Evolutionary conservation across 345 rosid genomes (phyloP).

Genomic region (Pelargonium nanum): DNA sequence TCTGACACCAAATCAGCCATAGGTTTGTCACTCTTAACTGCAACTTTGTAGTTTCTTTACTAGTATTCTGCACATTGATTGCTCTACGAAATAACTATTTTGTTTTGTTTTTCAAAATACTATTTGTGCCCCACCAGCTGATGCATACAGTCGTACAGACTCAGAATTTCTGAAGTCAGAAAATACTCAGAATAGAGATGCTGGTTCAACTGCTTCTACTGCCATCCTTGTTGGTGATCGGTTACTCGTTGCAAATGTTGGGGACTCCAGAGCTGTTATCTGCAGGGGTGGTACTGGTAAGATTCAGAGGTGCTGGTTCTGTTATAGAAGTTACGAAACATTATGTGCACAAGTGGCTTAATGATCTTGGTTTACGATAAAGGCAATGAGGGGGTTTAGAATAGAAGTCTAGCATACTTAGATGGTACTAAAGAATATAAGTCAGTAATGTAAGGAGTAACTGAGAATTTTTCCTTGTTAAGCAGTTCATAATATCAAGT

Average conservation of each 20-base stretch:
- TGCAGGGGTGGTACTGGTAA: constrained; percentile 93
- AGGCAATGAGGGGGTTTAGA: background rate
- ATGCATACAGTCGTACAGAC: constrained; percentile 89
- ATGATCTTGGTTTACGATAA: background rate
- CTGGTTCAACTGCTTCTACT: constrained; percentile 99
- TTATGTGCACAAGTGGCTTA: too few species aligned
- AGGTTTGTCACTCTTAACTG: constrained; percentile 33
- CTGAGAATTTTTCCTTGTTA: background rate
- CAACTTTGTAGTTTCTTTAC: background rate
- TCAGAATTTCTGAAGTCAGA: constrained; percentile 86
- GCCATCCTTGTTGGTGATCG: constrained; percentile 92
- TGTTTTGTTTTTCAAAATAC: constrained; percentile 6
- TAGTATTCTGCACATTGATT: constrained; percentile 4
- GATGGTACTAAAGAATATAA: background rate
- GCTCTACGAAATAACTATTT: constrained; percentile 12
- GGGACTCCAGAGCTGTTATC: constrained; percentile 96
- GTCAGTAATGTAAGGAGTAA: too few species aligned
- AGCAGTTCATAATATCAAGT: background rate
- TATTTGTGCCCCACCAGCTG: constrained; percentile 40
- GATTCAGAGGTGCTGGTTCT: constrained; percentile 2
- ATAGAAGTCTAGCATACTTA: background rate
- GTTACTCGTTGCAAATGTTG: constrained; percentile 91
- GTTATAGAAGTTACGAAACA: background rate
- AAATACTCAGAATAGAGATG: constrained; percentile 87
- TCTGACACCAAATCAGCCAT: constrained; percentile 91